Percentiles rank a stretch among this genome's conserved stretches.
Evolutionary conservation across 2,329 filamentous ascomycete species (phyloP).

Genomic region (Fusarium xyrophilum): DNA sequence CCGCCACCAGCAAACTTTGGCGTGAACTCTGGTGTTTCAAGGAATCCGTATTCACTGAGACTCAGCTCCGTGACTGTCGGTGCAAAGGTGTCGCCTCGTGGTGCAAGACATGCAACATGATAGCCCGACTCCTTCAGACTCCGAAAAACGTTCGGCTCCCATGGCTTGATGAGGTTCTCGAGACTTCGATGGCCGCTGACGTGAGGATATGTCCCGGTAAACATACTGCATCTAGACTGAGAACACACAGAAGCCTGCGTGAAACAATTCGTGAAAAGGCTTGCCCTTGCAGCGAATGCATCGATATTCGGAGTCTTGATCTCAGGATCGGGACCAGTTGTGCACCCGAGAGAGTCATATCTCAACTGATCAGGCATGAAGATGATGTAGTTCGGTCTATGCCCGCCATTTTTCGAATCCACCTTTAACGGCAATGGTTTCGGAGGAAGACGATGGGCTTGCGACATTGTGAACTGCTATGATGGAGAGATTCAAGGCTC

Average conservation of each 20-base stretch:
- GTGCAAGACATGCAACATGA: constrained; percentile 55
- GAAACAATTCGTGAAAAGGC: constrained; percentile 55
- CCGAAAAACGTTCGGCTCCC: constrained; percentile 56
- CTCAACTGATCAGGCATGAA: constrained; percentile 59
- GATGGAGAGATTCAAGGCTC: not conserved
- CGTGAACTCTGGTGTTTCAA: constrained; percentile 48
- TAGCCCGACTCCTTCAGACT: constrained; percentile 53
- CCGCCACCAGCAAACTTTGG: constrained; percentile 41
- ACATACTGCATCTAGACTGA: constrained; percentile 56
- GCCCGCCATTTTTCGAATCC: constrained; percentile 40
- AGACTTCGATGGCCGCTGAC: constrained; percentile 55
- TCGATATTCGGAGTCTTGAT: constrained; percentile 53
- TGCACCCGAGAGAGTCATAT: constrained; percentile 52
- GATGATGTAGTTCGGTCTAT: constrained; percentile 49
- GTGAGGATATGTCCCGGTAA: constrained; percentile 55
- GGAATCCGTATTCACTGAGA: constrained; percentile 54
- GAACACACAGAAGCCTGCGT: constrained; percentile 55
- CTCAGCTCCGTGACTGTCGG: constrained; percentile 53
- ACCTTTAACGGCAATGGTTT: constrained; percentile 37
- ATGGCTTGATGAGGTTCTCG: constrained; percentile 56
- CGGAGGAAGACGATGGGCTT: constrained; percentile 1
- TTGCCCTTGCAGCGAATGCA: constrained; percentile 48
- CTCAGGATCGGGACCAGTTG: constrained; percentile 33
- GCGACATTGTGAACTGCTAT: constrained; percentile 13
- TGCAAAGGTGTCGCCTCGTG: constrained; percentile 52